Evolutionary conservation across 2,329 filamentous ascomycete species (phyloP).

Genomic region (Pseudocercospora musae): DNA sequence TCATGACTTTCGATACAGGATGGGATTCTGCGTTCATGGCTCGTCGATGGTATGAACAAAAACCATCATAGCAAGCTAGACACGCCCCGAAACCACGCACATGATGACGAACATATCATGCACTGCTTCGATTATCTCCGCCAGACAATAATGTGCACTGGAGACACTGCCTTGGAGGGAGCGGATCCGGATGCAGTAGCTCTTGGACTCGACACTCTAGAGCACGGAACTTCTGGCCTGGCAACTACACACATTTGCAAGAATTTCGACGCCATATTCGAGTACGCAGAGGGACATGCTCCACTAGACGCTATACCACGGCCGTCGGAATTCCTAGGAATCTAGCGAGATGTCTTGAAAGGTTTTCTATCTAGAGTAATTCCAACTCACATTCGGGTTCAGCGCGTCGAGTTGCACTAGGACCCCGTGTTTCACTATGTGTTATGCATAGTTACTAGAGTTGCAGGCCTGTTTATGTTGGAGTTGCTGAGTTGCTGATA

Average conservation of each 20-base stretch:
- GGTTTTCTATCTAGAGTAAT: not conserved
- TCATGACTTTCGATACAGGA: not conserved
- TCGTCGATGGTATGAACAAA: slow-evolving; percentile 1
- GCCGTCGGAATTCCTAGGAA: not conserved
- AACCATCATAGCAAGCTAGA: not conserved
- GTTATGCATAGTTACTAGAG: no score
- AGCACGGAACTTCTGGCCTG: slow-evolving; percentile 8
- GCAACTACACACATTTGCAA: slow-evolving; percentile 10
- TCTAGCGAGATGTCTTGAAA: not conserved
- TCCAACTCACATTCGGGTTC: no score
- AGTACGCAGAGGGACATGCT: slow-evolving; percentile 8
- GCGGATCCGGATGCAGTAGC: slow-evolving; percentile 1
- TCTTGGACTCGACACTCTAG: not conserved
- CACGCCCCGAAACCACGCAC: slow-evolving; percentile 3
- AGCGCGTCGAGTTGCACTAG: no score
- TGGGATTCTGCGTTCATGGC: slow-evolving; percentile 3
- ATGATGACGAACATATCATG: slow-evolving; percentile 6
- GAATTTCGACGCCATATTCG: slow-evolving; percentile 4
- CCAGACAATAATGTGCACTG: slow-evolving; percentile 7
- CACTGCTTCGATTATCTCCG: slow-evolving; percentile 17
- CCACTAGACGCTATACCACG: not conserved
- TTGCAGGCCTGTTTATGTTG: no score
- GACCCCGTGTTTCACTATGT: no score
- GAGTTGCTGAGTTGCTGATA: no score
- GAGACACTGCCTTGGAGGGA: slow-evolving; percentile 9